These are phyloP conservation scores for Lathyrus oleraceus DNA, from an alignment of 306 rosid genomes.

Conservation along the genomic window DNA sequence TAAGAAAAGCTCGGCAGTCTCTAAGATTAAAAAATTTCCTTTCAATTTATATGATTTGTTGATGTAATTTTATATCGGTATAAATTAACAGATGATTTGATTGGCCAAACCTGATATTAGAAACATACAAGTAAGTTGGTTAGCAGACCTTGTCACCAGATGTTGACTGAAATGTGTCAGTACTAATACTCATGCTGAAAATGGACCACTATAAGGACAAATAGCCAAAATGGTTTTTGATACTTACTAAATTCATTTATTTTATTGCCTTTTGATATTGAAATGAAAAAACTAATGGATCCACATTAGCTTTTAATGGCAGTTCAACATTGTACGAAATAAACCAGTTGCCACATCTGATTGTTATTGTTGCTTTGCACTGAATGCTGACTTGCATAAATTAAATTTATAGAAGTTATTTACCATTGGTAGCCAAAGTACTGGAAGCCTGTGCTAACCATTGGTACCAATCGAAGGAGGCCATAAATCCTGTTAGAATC, in stretches of 20 bases:
- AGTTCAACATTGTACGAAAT: background rate
- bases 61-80: background rate
- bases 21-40: background rate
- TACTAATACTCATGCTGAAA: background rate
- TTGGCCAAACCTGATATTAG: background rate
- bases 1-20: background rate
- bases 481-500: background rate
- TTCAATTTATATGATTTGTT: background rate
- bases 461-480: background rate
- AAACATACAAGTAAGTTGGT: background rate
- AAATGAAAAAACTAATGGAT: background rate
- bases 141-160: background rate
- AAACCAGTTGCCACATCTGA: conserved; percentile 2
- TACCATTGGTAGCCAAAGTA: background rate
- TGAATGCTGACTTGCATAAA: conserved; percentile 21
- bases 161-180: background rate
- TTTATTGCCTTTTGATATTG: background rate
- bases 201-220: background rate
- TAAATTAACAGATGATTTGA: background rate
- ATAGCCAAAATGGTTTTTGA: background rate
- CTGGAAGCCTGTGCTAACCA: background rate
- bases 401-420: background rate
- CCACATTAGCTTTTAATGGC: background rate
- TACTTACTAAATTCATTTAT: background rate
- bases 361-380: conserved; percentile 14